Evolutionary conservation across 2,329 filamentous ascomycete genomes (phyloP).

Genomic region (Cladosporium sphaerospermum): DNA sequence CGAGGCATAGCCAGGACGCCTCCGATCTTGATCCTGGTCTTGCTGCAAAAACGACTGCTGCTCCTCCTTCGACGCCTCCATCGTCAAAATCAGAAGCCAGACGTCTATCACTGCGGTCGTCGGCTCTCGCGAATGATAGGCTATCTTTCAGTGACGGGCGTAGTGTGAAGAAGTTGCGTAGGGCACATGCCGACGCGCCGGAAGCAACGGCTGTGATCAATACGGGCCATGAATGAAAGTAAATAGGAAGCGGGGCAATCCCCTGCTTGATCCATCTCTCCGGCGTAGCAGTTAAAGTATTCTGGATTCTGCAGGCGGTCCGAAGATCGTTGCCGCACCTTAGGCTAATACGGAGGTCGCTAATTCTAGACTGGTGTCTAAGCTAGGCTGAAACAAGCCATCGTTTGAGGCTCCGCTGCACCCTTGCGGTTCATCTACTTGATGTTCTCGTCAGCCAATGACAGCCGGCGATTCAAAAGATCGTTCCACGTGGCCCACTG

Average conservation of each 20-base stretch:
- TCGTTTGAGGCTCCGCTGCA: background rate
- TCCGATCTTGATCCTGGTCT: background rate
- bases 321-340: background rate
- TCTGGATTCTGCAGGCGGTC: background rate
- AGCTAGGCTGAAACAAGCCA: constrained; percentile 7
- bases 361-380: background rate
- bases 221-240: background rate
- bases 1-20: background rate
- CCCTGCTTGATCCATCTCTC: background rate
- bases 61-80: constrained; percentile 5
- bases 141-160: too few species aligned
- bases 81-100: background rate
- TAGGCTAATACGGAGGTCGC: constrained; percentile 9
- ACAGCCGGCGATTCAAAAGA: too few species aligned
- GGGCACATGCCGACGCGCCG: too few species aligned
- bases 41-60: background rate
- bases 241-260: background rate
- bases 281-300: constrained; percentile 7
- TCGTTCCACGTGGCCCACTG: too few species aligned
- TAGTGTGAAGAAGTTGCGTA: too few species aligned
- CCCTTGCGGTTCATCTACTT: background rate
- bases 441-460: background rate
- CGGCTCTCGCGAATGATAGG: too few species aligned
- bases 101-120: too few species aligned
- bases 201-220: background rate